Percentiles rank a stretch among this genome's conserved stretches.
phyloP scores from a whole-genome alignment of 2,329 filamentous ascomycete species.

The Cercospora citrullina region DNA sequence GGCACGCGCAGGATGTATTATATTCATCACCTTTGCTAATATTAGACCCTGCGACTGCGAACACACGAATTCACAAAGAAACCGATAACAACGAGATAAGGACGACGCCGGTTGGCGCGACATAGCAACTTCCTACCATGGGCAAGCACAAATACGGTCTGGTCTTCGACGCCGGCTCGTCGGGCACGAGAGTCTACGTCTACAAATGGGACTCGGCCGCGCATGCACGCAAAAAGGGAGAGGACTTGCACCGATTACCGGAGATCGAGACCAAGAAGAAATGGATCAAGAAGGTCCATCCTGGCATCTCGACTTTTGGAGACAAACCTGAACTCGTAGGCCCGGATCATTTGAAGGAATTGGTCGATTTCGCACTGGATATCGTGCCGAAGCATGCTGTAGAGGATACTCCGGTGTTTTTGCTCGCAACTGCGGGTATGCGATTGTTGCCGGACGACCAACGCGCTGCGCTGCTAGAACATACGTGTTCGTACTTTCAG shows the following conservation, averaged over 20 bases:
- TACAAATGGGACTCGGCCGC: slow-evolving; percentile 87
- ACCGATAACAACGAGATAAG: slow-evolving; percentile 4
- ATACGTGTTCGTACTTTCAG: slow-evolving; percentile 80
- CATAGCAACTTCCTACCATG: slow-evolving; percentile 24
- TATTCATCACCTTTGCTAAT: background rate
- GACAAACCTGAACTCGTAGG: slow-evolving; percentile 74
- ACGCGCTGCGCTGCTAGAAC: slow-evolving; percentile 69
- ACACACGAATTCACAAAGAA: background rate
- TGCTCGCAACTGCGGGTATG: slow-evolving; percentile 95
- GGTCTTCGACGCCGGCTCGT: slow-evolving; percentile 96
- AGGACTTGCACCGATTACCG: slow-evolving; percentile 69
- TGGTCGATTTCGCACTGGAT: slow-evolving; percentile 78
- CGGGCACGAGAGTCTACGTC: slow-evolving; percentile 89
- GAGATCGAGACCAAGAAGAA: slow-evolving; percentile 78
- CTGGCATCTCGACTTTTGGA: slow-evolving; percentile 87
- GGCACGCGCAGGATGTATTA: slow-evolving; percentile 13
- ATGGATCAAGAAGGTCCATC: slow-evolving; percentile 92
- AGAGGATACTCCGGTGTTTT: slow-evolving; percentile 83
- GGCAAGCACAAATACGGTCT: slow-evolving; percentile 69
- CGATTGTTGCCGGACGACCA: slow-evolving; percentile 75
- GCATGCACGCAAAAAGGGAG: slow-evolving; percentile 63
- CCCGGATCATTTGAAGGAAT: slow-evolving; percentile 72
- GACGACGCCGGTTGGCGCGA: background rate
- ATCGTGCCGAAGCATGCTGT: slow-evolving; percentile 76
- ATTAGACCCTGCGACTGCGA: slow-evolving; percentile 6